These are phyloP conservation scores for Phialophora tarda DNA, from an alignment of 2,329 filamentous ascomycete genomes.

Conservation along the genomic window DNA sequence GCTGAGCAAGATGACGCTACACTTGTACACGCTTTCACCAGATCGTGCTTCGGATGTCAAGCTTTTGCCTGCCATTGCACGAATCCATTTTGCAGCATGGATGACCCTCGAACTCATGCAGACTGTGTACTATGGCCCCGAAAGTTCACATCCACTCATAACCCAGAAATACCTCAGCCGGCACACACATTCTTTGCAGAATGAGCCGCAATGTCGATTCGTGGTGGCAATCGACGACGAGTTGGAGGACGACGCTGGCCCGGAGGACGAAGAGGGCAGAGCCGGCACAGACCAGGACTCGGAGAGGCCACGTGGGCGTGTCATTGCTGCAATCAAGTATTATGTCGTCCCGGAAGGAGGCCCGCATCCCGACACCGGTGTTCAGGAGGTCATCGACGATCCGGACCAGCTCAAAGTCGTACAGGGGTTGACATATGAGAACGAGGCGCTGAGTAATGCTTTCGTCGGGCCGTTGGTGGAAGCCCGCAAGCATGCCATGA, in stretches of 20 bases:
- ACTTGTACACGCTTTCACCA: conserved; percentile 1
- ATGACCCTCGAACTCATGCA: conserved; percentile 24
- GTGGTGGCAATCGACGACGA: conserved; percentile 21
- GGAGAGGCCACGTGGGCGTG: not conserved
- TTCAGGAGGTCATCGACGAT: conserved; percentile 13
- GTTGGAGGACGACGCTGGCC: not conserved
- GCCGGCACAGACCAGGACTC: not conserved
- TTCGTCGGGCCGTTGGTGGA: conserved; percentile 11
- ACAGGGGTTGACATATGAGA: conserved; percentile 12
- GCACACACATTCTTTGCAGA: conserved; percentile 15
- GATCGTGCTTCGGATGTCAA: not conserved
- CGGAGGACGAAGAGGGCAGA: not conserved
- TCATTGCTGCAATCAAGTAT: conserved; percentile 30
- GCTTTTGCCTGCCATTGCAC: conserved; percentile 11
- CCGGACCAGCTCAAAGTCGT: not conserved
- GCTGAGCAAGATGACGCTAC: not conserved
- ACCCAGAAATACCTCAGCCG: conserved; percentile 19
- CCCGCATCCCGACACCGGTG: conserved; percentile 3
- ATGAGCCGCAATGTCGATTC: conserved; percentile 13
- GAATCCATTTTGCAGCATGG: conserved; percentile 27
- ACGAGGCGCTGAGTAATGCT: conserved; percentile 11
- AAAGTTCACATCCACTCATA: conserved; percentile 13
- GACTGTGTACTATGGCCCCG: conserved; percentile 22
- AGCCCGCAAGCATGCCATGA: conserved; percentile 2
- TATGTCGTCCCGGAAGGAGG: conserved; percentile 12